Conservation (phyloP, 805 yeast genomes). For the Kuraishia ogatae region DNA sequence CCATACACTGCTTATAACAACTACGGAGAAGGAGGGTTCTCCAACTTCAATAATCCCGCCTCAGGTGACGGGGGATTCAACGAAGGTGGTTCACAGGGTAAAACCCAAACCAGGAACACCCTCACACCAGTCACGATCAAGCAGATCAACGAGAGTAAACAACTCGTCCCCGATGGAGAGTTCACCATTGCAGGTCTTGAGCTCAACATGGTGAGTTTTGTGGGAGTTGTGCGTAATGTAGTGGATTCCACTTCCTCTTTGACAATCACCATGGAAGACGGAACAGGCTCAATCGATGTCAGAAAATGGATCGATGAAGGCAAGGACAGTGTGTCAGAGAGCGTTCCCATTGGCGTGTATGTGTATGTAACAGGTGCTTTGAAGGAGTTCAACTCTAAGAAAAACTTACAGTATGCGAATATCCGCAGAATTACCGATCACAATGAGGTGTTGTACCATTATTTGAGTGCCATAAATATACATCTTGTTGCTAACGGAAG, state of each 20-base stretch:
- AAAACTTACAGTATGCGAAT: slow-evolving; percentile 55
- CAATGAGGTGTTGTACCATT: slow-evolving; percentile 63
- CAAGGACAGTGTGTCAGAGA: slow-evolving; percentile 20
- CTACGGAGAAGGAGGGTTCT: slow-evolving; percentile 27
- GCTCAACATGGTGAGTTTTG: slow-evolving; percentile 52
- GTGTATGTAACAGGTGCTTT: slow-evolving; percentile 50
- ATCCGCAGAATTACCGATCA: slow-evolving; percentile 50
- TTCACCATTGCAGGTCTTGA: slow-evolving; percentile 52
- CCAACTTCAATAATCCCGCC: slow-evolving; percentile 10
- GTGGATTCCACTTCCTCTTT: slow-evolving; percentile 49
- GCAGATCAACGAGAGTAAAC: slow-evolving; percentile 56
- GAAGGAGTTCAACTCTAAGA: slow-evolving; percentile 54
- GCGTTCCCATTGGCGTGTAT: slow-evolving; percentile 45
- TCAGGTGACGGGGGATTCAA: slow-evolving; percentile 8
- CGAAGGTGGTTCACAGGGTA: slow-evolving; percentile 12
- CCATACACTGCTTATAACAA: slow-evolving; percentile 25
- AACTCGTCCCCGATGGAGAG: slow-evolving; percentile 59
- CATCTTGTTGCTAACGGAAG: slow-evolving; percentile 44
- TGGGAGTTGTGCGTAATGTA: slow-evolving; percentile 64
- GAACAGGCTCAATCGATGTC: slow-evolving; percentile 60
- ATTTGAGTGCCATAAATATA: slow-evolving; percentile 50
- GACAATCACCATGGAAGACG: slow-evolving; percentile 62
- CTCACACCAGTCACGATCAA: slow-evolving; percentile 68
- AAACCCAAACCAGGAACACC: slow-evolving; percentile 24
- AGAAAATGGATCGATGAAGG: slow-evolving; percentile 53